Evolutionary conservation across 2,329 filamentous ascomycete species (phyloP), one percentile per base, ranked within the genome.

Genomic region (Cladophialophora yegresii): DNA sequence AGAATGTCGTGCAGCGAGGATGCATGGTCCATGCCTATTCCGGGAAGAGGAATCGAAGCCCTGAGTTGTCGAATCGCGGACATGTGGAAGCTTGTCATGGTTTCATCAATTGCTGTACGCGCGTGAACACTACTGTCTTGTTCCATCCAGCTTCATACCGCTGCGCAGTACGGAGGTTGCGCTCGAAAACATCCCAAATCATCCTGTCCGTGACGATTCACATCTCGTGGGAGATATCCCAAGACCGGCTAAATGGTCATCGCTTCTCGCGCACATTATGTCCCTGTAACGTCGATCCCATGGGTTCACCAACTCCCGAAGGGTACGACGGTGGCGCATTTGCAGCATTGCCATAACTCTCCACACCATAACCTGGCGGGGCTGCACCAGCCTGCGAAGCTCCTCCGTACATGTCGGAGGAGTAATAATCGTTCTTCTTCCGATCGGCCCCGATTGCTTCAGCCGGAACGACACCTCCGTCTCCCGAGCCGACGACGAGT

Each of bases 401-500:
- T 32, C 64, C 64, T 58, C 58, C 60, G 43, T 70, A 66, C 20
- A 64, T 61, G 28, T 66, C 58, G 12, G 47, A 49, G 20, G 58
- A 51, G 30, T 66, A 54, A 59, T 61, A 58, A 47, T 61, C 66
- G 58, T 56, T 61, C 22, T 43, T 58, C 61, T 70, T 71, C 54
- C 50, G 28, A 30, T 65, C 63, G 54, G 56, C 43, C 43, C 63
- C 61, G 58, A 45, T 62, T 12, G 66, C 72, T 50, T 73, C 72
- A 9, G 64, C 70, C 22, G 74, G 73, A 16, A 75, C 67, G 12
- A 71, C 67, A 22, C 79, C 79, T 30, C 80, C 80, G 67, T 82
- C 80, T 32, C 79, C 80, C 30, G 73, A 70, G 32, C 80, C 80
- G 10, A 82, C 80, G 32, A 82, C 74, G 10, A 82, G 76, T 69